Evolutionary conservation across 768 basidiomycete genomes (phyloP), one percentile per base, ranked within the genome.

Genomic region (Trametes gibbosa): DNA sequence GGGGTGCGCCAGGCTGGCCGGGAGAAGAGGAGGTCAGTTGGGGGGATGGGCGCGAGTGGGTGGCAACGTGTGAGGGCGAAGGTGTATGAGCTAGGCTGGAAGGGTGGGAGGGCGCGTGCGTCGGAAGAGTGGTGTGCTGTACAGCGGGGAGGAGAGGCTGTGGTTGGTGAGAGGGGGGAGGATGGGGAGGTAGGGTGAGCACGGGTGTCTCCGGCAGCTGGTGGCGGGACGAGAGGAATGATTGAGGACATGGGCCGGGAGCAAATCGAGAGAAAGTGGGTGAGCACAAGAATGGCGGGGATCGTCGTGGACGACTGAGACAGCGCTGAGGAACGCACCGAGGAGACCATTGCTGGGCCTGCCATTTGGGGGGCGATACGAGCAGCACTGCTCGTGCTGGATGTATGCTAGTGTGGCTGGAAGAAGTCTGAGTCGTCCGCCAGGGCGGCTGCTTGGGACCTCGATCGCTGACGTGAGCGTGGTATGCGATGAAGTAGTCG

Each of bases 291-390:
- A n/a, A n/a, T n/a, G n/a, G 49, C 29, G 40, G 1, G 25, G 24
- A 19, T 17, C 24, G 46, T n/a, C 24, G 19, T 8, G n/a, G 12
- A 42, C 25, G 25, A 40, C 21, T 9, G 32, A 43, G 40, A 25
- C 23, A 21, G 24, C 24, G 43, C 19, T 2, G 24, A 16, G 24
- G 42, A 25, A 43, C 34, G 58, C 34, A 53, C 50, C 23, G 35
- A 35, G 21, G 3, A n/a, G 24, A 23, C 46, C 25, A 32, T 27
- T 25, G 46, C 13, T 13, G 46, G 46, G 13, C 14, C 46, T 48
- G 50, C 53, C 53, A 55, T 55, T 47, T 55, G 3, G 53, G 47
- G 53, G 24, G 16, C 32, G 45, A 37, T 35, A 23, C 53, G 14
- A 37, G 53, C 53, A 55, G 53, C 5, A 48, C 27, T 14, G 46